Evolutionary conservation across 2,329 filamentous ascomycete species (phyloP).

Genomic region (Fusarium siculi): DNA sequence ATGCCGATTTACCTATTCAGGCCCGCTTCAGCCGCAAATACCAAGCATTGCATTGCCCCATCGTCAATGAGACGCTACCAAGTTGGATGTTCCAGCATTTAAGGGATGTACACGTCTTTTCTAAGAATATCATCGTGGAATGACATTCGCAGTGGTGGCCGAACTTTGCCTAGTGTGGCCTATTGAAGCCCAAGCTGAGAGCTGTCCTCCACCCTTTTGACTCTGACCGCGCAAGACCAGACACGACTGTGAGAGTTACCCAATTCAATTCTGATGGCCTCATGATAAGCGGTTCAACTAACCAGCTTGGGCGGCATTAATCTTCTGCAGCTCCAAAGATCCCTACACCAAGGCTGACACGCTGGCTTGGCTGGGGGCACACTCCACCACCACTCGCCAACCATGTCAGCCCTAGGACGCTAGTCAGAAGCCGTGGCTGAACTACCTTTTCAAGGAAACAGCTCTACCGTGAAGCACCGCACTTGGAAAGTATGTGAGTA

Average conservation of each 20-base stretch:
- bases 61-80: not conserved
- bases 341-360: conserved; percentile 30
- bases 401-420: conserved; percentile 44
- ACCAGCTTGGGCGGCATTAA: conserved; percentile 27
- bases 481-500: not conserved
- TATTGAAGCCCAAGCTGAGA: conserved; percentile 23
- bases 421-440: conserved; percentile 24
- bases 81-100: not conserved
- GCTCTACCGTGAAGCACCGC: not conserved
- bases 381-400: conserved; percentile 25
- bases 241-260: not conserved
- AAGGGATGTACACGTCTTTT: not conserved
- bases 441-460: not conserved
- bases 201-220: not conserved
- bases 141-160: conserved; percentile 28
- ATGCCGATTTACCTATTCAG: not conserved
- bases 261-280: conserved; percentile 14
- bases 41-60: not conserved
- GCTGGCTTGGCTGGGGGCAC: not conserved
- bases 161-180: conserved; percentile 26
- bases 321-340: conserved; percentile 20
- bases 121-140: conserved; percentile 24
- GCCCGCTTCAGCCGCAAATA: not conserved
- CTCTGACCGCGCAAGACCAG: conserved; percentile 8
- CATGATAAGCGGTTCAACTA: conserved; percentile 1